Evolutionary conservation across 192 early-diverging fungal genomes (phyloP), one percentile per base, ranked within the genome.

Genomic region (Dispira simplex): DNA sequence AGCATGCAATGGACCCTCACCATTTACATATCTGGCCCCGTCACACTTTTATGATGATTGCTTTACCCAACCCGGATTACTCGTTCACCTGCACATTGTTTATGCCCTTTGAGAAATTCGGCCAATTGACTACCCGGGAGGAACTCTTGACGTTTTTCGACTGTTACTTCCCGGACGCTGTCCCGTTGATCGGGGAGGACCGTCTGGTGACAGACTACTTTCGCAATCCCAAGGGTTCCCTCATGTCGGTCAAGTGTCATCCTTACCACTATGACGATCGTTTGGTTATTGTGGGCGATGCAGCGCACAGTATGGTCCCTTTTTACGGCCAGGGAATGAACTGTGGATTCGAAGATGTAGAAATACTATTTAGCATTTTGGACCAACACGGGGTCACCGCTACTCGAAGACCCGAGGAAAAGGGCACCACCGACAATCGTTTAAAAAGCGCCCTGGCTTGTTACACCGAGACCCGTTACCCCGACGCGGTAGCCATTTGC

Each of bases 241-340:
- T 98, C 48, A 76, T 94, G 64, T 82, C 84, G 59, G 67, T 96
- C 53, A 93, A 91, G 76, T 86, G 90, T 63, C 76, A 79, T 62
- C 95, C 95, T 3, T 91, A 94, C 68, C 82, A 95, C 63, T 90
- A 87, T 77, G 80, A 84, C 56, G 77, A 85, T 56, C 76, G 75
- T 6, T 83, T 76, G 0, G 73, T 96, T 12, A 88, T 95, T 49
- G 71, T 98, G 51, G 95, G 95, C 46, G 95, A 98, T 68, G 90
- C 95, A 12, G 95, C 95, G 0, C 95, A 98, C 65, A 86, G 90
- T 49, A 98, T 98, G 95, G 95, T 98, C 0, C 95, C 95, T 6
- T 98, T 98, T 66, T 98, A 92, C 57, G 95, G 95, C 18, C 89
- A 90, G 67, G 95, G 95, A 11, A 96, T 98, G 95, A 98, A 98